These are phyloP conservation scores for Neurospora sp. DNA, from an alignment of 2,329 filamentous ascomycete species.

Conservation along the genomic window DNA sequence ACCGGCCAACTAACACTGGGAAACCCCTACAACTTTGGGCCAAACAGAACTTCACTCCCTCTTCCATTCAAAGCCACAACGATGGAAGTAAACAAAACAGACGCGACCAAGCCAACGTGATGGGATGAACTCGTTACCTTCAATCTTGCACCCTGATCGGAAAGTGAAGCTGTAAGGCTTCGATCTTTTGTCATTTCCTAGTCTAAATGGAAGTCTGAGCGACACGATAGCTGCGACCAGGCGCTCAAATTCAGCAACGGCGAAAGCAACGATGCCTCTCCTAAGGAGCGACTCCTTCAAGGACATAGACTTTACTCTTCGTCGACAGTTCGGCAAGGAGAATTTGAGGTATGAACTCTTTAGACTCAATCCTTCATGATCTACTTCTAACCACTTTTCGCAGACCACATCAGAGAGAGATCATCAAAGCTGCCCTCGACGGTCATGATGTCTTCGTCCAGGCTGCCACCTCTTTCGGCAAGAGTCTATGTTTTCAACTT, in stretches of 20 bases:
- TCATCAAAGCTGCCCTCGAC: slow-evolving; percentile 71
- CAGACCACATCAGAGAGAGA: slow-evolving; percentile 77
- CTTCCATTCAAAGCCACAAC: neutral
- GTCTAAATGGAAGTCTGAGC: neutral
- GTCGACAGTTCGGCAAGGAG: slow-evolving; percentile 62
- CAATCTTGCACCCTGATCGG: neutral
- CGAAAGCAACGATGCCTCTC: slow-evolving; percentile 28
- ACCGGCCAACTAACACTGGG: neutral
- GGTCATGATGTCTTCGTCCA: slow-evolving; percentile 90
- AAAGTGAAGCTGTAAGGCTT: neutral
- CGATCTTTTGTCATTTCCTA: neutral
- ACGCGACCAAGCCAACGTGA: neutral
- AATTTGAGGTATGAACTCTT: slow-evolving; percentile 52
- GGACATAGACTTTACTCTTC: slow-evolving; percentile 67
- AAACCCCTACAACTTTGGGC: neutral
- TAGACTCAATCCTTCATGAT: neutral
- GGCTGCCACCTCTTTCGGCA: slow-evolving; percentile 83
- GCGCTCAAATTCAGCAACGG: neutral
- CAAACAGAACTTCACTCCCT: neutral
- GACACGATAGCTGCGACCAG: neutral
- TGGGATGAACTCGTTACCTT: neutral
- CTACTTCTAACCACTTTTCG: neutral
- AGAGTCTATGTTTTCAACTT: slow-evolving; percentile 87
- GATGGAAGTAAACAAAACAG: neutral
- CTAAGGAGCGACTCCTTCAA: slow-evolving; percentile 38